Evolutionary conservation across 495 filamentous ascomycete species (phyloP).

Genomic region (Penicillium daleae): DNA sequence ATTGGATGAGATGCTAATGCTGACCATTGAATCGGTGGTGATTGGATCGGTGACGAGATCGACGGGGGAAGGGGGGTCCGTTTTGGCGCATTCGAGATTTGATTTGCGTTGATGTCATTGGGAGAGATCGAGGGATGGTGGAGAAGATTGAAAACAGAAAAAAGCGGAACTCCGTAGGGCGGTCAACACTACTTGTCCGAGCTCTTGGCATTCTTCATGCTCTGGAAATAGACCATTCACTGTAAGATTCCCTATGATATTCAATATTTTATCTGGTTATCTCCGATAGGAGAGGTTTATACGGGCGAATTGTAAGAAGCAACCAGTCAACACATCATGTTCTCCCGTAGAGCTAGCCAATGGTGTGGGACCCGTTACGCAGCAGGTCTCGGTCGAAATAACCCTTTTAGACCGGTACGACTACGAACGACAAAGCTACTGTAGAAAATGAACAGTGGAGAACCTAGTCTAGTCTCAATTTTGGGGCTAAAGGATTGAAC

Average conservation of each 20-base stretch:
- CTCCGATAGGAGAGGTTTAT: not conserved
- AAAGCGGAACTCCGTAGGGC: not conserved
- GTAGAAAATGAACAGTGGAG: not conserved
- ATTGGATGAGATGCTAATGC: conserved; percentile 16
- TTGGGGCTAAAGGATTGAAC: not conserved
- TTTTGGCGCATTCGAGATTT: not conserved
- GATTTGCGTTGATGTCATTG: not conserved
- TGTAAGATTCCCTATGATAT: not conserved
- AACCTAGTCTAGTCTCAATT: not conserved
- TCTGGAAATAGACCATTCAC: not conserved
- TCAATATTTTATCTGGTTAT: not conserved
- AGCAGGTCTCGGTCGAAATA: not conserved
- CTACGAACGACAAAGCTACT: not conserved
- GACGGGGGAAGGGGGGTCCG: conserved; percentile 1
- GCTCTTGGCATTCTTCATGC: not conserved
- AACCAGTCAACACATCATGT: too few relatives aligned
- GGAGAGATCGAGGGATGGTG: not conserved
- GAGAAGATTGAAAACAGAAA: not conserved
- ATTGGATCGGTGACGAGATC: conserved; percentile 16
- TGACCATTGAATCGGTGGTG: conserved; percentile 19
- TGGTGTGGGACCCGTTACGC: not conserved
- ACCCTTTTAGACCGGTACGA: not conserved
- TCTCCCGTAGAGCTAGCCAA: too few relatives aligned
- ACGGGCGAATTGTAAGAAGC: not conserved
- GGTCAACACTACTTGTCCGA: not conserved